A percentile compares a stretch with the other conserved stretches of the same genome.
phyloP scores from a whole-genome alignment of 208 protist species.

The Wallacemonas sp. region DNA sequence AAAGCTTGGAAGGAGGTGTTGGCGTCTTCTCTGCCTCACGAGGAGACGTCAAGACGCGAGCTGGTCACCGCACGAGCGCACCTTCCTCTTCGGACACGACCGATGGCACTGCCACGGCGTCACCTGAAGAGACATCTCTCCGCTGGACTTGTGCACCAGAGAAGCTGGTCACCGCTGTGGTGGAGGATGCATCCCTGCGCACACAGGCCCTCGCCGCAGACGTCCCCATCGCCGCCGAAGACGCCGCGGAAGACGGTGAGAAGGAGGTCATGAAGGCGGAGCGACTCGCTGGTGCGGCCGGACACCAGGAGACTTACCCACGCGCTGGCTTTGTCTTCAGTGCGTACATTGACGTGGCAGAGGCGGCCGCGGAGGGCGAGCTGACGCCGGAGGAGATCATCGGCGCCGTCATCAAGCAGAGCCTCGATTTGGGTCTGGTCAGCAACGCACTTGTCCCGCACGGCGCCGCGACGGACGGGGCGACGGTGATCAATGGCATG shows the following conservation, averaged over 20 bases:
- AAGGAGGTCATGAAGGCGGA: too few species aligned
- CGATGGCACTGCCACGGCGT: neutral
- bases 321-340: neutral
- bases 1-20: slow-evolving; percentile 22
- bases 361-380: slow-evolving; percentile 20
- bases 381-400: slow-evolving; percentile 23
- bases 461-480: neutral
- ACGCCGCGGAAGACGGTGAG: neutral
- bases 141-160: neutral
- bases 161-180: slow-evolving; percentile 1
- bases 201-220: neutral
- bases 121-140: neutral
- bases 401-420: slow-evolving; percentile 31
- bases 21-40: slow-evolving; percentile 6
- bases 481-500: slow-evolving; percentile 7
- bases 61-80: too few species aligned
- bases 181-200: slow-evolving; percentile 24
- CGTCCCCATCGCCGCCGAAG: neutral
- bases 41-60: too few species aligned
- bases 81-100: too few species aligned
- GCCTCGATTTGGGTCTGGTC: slow-evolving; percentile 12
- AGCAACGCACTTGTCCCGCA: slow-evolving; percentile 15
- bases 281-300: too few species aligned
- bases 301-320: too few species aligned
- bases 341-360: slow-evolving; percentile 16